Percentiles rank a stretch among this genome's conserved stretches.
Conservation (phyloP, 768 basidiomycete species). For the Boletus tomentosulus region DNA sequence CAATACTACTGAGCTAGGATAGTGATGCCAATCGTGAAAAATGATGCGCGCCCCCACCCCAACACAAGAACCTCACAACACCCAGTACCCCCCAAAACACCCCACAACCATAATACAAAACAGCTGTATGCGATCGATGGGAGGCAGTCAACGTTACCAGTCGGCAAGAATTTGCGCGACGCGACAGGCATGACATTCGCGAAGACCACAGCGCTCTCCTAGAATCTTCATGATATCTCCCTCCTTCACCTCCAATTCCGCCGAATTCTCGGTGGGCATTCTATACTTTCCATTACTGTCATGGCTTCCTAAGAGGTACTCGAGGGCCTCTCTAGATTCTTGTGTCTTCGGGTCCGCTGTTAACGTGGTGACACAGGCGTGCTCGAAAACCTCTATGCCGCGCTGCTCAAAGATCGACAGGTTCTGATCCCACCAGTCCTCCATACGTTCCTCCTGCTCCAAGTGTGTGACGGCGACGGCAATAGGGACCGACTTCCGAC, state of each 20-base stretch:
- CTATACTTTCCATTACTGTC: not conserved
- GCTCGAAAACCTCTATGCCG: not conserved
- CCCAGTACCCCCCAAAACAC: too few species aligned
- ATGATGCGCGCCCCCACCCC: too few species aligned
- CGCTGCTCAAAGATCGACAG: not conserved
- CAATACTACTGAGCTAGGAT: too few species aligned
- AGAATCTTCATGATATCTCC: not conserved
- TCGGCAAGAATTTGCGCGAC: not conserved
- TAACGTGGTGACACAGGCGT: not conserved
- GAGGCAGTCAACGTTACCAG: not conserved
- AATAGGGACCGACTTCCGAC: not conserved
- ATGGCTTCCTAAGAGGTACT: not conserved
- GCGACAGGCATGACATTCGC: not conserved
- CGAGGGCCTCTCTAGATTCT: not conserved
- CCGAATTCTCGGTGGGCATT: not conserved
- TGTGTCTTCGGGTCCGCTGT: not conserved
- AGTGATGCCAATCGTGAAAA: too few species aligned
- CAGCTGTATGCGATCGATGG: too few species aligned
- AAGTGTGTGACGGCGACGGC: not conserved
- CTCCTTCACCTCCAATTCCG: not conserved
- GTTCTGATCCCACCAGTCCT: constrained; percentile 1
- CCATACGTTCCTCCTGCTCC: not conserved
- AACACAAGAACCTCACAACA: too few species aligned
- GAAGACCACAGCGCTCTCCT: not conserved
- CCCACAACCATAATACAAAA: too few species aligned